Conservation (phyloP, 2,329 filamentous ascomycete species). For the Penicillium corylophilum region DNA sequence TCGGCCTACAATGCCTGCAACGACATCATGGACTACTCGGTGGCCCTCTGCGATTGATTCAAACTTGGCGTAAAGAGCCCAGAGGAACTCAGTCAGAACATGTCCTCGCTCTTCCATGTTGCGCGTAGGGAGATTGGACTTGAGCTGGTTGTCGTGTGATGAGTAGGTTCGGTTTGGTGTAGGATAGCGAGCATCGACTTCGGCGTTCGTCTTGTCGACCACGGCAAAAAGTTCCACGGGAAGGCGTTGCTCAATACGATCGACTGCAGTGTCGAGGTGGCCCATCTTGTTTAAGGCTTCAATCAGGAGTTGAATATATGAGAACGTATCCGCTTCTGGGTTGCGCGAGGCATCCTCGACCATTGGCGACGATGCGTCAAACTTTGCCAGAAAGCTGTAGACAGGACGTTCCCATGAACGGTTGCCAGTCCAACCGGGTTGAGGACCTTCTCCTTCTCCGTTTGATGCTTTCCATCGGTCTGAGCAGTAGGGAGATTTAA, state of each 20-base stretch:
- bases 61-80: constrained; percentile 92
- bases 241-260: constrained; percentile 86
- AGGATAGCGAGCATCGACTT: constrained; percentile 91
- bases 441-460: constrained; percentile 34
- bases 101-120: constrained; percentile 76
- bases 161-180: constrained; percentile 61
- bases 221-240: constrained; percentile 92
- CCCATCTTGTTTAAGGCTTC: constrained; percentile 90
- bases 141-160: constrained; percentile 44
- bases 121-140: constrained; percentile 61
- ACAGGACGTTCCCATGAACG: constrained; percentile 54
- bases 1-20: constrained; percentile 78
- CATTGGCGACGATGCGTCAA: constrained; percentile 58
- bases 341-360: constrained; percentile 89
- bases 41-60: constrained; percentile 96
- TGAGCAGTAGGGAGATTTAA: constrained; percentile 97
- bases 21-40: constrained; percentile 87
- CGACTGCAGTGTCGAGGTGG: constrained; percentile 78
- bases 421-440: constrained; percentile 29
- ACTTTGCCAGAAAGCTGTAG: constrained; percentile 57
- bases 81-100: constrained; percentile 87
- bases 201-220: constrained; percentile 90
- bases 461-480: constrained; percentile 83
- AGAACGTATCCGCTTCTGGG: constrained; percentile 91
- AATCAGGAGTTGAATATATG: constrained; percentile 82